phyloP scores from a whole-genome alignment of 2,329 filamentous ascomycete species.

The Sporothrix dimorphospora region DNA sequence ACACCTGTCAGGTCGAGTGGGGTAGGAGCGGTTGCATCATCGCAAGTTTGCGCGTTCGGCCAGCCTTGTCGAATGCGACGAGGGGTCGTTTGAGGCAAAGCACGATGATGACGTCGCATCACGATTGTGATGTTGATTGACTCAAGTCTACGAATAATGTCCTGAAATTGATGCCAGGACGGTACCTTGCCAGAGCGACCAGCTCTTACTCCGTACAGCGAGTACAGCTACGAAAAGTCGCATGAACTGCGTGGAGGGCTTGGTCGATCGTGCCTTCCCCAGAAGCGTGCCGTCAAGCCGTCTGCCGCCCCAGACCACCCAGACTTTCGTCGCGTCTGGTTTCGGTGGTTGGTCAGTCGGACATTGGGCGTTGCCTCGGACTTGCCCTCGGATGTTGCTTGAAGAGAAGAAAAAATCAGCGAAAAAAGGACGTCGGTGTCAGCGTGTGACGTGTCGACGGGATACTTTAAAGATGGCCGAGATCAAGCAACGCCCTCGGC shows the following conservation, averaged over 20 bases:
- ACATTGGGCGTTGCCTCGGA: not conserved
- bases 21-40: not conserved
- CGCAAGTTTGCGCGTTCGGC: not conserved
- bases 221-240: too few species aligned
- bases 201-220: too few species aligned
- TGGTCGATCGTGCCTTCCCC: not conserved
- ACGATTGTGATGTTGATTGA: not conserved
- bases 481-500: too few species aligned
- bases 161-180: not conserved
- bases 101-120: not conserved
- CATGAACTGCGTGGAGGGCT: not conserved
- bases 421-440: not conserved
- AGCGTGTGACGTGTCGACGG: not conserved
- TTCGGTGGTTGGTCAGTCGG: not conserved
- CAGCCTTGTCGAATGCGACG: constrained; percentile 17
- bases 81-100: not conserved
- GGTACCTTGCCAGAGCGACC: not conserved
- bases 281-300: constrained; percentile 2
- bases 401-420: not conserved
- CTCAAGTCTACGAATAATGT: not conserved
- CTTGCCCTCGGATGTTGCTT: not conserved
- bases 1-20: not conserved
- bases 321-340: not conserved
- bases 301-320: not conserved
- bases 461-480: not conserved